phyloP scores from a whole-genome alignment of 2,329 filamentous ascomycete species.

The Pestalotiopsis fici region DNA sequence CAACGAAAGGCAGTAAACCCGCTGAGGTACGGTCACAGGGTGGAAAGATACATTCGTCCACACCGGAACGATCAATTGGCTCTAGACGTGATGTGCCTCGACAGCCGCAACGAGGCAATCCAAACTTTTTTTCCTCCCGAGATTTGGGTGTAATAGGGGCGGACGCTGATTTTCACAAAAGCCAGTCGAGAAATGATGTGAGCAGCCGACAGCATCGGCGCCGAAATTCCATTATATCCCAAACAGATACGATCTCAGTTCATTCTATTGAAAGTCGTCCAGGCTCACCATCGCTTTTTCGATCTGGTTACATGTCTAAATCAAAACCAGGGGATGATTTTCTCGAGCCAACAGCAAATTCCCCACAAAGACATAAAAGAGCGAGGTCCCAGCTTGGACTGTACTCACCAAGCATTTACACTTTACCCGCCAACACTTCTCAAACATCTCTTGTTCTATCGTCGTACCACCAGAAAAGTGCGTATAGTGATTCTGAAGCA shows the following conservation, averaged over 20 bases:
- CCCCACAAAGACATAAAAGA: constrained; percentile 24
- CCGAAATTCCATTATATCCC: constrained; percentile 56
- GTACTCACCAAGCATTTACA: constrained; percentile 59
- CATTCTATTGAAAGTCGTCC: constrained; percentile 45
- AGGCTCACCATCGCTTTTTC: constrained; percentile 37
- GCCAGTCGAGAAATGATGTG: constrained; percentile 48
- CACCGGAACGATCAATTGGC: constrained; percentile 33
- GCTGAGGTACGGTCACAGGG: constrained; percentile 18
- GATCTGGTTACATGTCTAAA: constrained; percentile 12
- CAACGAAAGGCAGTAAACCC: constrained; percentile 25
- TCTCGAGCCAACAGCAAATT: constrained; percentile 13
- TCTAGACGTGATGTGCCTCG: constrained; percentile 34
- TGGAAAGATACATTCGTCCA: constrained; percentile 21
- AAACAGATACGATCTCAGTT: constrained; percentile 57
- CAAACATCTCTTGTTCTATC: constrained; percentile 55
- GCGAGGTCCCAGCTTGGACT: constrained; percentile 30
- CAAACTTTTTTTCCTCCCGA: constrained; percentile 39
- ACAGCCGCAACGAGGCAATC: constrained; percentile 35
- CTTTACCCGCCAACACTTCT: constrained; percentile 56
- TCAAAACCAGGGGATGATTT: constrained; percentile 15
- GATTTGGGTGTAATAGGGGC: constrained; percentile 32
- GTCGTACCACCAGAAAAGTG: constrained; percentile 48
- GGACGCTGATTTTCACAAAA: constrained; percentile 31
- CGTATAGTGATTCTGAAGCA: constrained; percentile 48
- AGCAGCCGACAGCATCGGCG: constrained; percentile 52